Base-by-base conservation (phyloP, 208 protist genomes). In the Sergeia podlipaevii region DNA sequence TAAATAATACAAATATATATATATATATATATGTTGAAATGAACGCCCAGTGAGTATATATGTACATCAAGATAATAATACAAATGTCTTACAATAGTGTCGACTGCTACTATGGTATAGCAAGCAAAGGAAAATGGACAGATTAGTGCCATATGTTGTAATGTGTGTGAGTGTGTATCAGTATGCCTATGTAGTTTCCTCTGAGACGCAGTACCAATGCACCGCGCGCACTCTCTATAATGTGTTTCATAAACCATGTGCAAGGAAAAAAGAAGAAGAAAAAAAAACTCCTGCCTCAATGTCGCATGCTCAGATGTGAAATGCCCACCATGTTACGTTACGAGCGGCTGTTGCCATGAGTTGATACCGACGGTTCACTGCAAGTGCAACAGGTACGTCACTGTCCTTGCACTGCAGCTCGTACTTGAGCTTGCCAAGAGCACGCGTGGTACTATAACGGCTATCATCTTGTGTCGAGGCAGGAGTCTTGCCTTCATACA, bases 311-410 rank as follows among this genome's bases (percentile, higher is more conserved):
- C 29, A 45, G 41, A 59, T 57, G 43, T 84, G 79, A 53, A 91
- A 75, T 7, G 77, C 62, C 82, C 82, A 94, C 87, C 80, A 94
- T 21, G 87, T 94, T 2, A 91, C 68, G 49, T 64, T 69, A 24
- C 80, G 77, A 15, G 87, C 82, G 2, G 80, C 80, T 1, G 75
- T 85, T 10, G 77, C 79, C 15, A 88, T 67, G 0, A 94, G 56
- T 17, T 64, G 60, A 23, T 75, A 89, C 10, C 76, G 65, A 32
- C 68, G 64, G 55, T 91, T 91, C 33, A 94, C 83, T 30, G 72
- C 65, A 18, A 91, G 11, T 1, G 68, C 75, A 2, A 85, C 64
- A 24, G 80, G 78, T 23, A 79, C 62, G 44, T 90, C 87, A 62
- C 73, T 88, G 56, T 89, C 87, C 50, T 76, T 87, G 5, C 78